Conservation (phyloP, 371 early-diverging fungal species). For the Saksenaea vasiformis region DNA sequence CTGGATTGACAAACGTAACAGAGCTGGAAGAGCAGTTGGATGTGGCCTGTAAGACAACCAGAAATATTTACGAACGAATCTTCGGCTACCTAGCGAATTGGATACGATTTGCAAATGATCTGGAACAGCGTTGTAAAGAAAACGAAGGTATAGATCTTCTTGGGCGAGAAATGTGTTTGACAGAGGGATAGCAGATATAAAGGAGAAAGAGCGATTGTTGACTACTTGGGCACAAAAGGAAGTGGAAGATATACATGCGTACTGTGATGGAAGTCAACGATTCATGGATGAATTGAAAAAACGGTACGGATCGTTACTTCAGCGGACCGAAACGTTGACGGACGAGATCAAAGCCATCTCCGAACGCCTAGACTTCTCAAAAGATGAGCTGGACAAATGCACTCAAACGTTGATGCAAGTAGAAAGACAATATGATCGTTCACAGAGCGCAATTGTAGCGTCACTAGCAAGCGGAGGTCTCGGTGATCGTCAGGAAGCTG, state of each 20-base stretch:
- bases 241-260: constrained; percentile 21
- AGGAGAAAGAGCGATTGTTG: background rate
- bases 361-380: constrained; percentile 19
- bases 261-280: constrained; percentile 23
- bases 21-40: background rate
- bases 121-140: background rate
- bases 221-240: constrained; percentile 35
- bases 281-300: constrained; percentile 23
- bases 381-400: constrained; percentile 28
- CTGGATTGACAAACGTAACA: background rate
- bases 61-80: background rate
- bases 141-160: background rate
- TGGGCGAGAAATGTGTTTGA: background rate
- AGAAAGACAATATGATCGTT: constrained; percentile 39
- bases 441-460: constrained; percentile 32
- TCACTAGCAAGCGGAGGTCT: constrained; percentile 25
- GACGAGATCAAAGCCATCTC: constrained; percentile 9
- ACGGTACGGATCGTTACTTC: constrained; percentile 11
- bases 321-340: constrained; percentile 12
- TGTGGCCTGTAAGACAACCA: background rate
- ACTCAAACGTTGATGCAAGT: constrained; percentile 19
- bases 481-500: constrained; percentile 18
- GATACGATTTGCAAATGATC: background rate
- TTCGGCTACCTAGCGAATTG: background rate
- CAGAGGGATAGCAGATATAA: background rate